A percentile compares a stretch with the other conserved stretches of the same genome.
These are phyloP conservation scores for Trametes cingulata DNA, from an alignment of 768 basidiomycete genomes.

Conservation along the genomic window DNA sequence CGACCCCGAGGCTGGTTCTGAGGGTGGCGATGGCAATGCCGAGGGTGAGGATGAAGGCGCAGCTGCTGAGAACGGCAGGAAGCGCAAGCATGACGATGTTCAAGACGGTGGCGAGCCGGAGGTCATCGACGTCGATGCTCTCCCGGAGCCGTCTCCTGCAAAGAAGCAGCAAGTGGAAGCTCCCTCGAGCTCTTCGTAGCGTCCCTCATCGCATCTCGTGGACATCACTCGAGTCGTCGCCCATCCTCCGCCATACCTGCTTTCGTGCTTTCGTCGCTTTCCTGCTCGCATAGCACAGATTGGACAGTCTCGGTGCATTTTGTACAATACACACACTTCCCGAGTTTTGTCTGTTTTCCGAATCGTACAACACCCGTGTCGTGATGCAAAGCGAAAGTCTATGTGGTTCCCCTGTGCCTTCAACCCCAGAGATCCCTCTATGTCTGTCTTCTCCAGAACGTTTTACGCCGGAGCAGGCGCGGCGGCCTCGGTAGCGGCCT, in stretches of 20 bases:
- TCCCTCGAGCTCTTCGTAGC: neutral
- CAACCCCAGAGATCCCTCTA: neutral
- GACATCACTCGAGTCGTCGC: neutral
- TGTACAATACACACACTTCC: neutral
- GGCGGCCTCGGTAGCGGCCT: neutral
- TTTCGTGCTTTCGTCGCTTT: neutral
- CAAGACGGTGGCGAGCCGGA: neutral
- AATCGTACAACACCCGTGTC: neutral
- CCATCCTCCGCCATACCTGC: neutral
- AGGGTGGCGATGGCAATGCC: neutral
- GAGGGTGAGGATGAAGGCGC: neutral
- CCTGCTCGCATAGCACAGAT: too few relatives aligned
- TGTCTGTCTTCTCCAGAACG: neutral
- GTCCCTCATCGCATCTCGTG: neutral
- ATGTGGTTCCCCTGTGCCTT: too few relatives aligned
- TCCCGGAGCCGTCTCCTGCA: slow-evolving; percentile 2
- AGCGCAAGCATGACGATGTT: slow-evolving; percentile 15
- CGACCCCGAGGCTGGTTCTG: too few relatives aligned
- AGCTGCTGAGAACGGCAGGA: neutral
- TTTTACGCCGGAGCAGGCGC: neutral
- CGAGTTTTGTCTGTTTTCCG: neutral
- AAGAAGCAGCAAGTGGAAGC: slow-evolving; percentile 1
- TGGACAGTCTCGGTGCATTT: neutral
- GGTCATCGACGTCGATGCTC: neutral
- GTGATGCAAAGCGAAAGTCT: neutral